Evolutionary conservation across 176 grass and related monocot genomes (phyloP).

Genomic region (Stipa capillata): DNA sequence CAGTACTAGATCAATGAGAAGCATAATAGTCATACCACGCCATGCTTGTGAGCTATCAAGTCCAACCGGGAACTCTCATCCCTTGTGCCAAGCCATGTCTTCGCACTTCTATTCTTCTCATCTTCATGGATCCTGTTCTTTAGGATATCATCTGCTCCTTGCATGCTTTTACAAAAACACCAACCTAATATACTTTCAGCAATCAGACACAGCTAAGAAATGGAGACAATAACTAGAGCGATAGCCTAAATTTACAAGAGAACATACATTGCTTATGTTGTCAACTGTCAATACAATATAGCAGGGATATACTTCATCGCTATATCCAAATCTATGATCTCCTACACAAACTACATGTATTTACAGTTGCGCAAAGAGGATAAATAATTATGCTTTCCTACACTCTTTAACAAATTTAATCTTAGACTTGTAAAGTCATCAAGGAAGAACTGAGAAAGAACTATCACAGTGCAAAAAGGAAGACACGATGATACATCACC

Average conservation of each 20-base stretch:
- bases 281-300: not conserved
- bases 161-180: slow-evolving; percentile 88
- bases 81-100: slow-evolving; percentile 58
- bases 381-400: not conserved
- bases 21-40: slow-evolving; percentile 70
- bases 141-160: slow-evolving; percentile 96
- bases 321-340: not conserved
- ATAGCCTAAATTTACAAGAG: not conserved
- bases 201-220: slow-evolving; percentile 18
- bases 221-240: not conserved
- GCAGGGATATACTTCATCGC: too few species aligned
- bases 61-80: slow-evolving; percentile 65
- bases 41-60: slow-evolving; percentile 93
- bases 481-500: not conserved
- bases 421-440: not conserved
- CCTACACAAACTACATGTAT: not conserved
- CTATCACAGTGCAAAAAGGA: not conserved
- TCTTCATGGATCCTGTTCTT: slow-evolving; percentile 82
- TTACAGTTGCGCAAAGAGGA: not conserved
- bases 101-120: slow-evolving; percentile 45
- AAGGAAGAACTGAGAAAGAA: not conserved
- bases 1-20: not conserved
- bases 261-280: not conserved
- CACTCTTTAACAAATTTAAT: not conserved
- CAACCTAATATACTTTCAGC: slow-evolving; percentile 45